Conservation (phyloP, 192 early-diverging fungal genomes). For the Backusella westeae region DNA sequence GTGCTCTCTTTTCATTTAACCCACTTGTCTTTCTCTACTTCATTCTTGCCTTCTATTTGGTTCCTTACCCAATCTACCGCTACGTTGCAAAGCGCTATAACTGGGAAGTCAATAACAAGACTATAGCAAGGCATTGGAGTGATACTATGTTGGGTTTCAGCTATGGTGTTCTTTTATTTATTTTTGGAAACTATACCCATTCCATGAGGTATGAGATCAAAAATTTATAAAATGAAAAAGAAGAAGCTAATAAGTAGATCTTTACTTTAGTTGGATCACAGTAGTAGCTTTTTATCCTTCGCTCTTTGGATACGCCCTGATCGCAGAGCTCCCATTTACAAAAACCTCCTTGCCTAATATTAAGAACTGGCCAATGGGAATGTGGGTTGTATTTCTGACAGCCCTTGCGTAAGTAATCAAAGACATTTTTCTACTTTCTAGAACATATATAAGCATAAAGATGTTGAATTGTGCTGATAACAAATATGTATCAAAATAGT, state of each 20-base stretch:
- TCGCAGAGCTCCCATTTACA: conserved; percentile 68
- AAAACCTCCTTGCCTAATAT: conserved; percentile 63
- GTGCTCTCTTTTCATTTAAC: conserved; percentile 45
- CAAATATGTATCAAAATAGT: conserved; percentile 7
- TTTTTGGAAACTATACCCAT: conserved; percentile 69
- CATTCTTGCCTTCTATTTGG: conserved; percentile 49
- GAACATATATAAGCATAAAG: background rate
- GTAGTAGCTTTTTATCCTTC: conserved; percentile 43
- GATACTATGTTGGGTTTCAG: conserved; percentile 56
- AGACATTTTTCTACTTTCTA: background rate
- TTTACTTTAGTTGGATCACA: conserved; percentile 35
- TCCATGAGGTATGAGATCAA: conserved; percentile 52
- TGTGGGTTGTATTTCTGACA: conserved; percentile 62
- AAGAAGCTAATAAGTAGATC: background rate
- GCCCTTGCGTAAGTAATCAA: conserved; percentile 43
- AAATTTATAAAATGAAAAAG: background rate
- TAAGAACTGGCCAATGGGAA: conserved; percentile 60
- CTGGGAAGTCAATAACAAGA: conserved; percentile 67
- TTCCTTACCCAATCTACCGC: conserved; percentile 56
- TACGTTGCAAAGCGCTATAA: conserved; percentile 57
- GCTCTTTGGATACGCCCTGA: conserved; percentile 49
- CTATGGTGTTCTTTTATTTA: conserved; percentile 68
- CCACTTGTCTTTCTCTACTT: conserved; percentile 51
- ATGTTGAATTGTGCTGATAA: background rate
- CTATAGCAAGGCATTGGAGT: conserved; percentile 61